Evolutionary conservation across 2,329 filamentous ascomycete species (phyloP).

Genomic region (Septoria petroselini): DNA sequence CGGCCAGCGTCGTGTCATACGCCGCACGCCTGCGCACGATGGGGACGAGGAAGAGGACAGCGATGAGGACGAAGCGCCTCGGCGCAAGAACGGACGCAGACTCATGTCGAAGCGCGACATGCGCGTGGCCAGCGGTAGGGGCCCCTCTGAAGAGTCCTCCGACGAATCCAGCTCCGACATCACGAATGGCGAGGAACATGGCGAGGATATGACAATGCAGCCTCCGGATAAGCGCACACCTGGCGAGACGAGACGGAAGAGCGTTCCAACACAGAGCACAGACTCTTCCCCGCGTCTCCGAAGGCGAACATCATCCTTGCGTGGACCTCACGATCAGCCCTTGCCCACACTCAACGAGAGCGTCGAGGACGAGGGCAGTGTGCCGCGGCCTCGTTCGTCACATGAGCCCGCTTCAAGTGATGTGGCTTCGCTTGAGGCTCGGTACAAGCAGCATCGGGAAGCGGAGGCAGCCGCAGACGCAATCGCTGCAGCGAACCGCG

Average conservation of each 20-base stretch:
- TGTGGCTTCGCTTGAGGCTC: conserved; percentile 15
- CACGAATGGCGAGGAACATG: conserved; percentile 18
- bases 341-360: conserved; percentile 31
- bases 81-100: conserved; percentile 36
- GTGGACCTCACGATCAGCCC: conserved; percentile 23
- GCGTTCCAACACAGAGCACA: conserved; percentile 27
- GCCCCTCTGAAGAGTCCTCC: conserved; percentile 32
- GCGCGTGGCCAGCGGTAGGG: conserved; percentile 35
- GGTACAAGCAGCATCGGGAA: conserved; percentile 21
- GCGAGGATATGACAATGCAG: conserved; percentile 28
- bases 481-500: conserved; percentile 18
- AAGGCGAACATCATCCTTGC: conserved; percentile 31
- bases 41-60: conserved; percentile 17
- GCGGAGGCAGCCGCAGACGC: conserved; percentile 25
- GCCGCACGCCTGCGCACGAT: conserved; percentile 20
- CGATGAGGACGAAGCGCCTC: conserved; percentile 29
- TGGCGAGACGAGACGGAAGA: conserved; percentile 32
- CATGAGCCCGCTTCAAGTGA: conserved; percentile 24
- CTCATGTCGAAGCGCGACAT: conserved; percentile 39
- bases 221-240: conserved; percentile 30
- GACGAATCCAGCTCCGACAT: conserved; percentile 29
- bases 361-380: conserved; percentile 20
- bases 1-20: conserved; percentile 27
- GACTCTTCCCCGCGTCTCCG: conserved; percentile 27
- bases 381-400: conserved; percentile 14